Evolutionary conservation across 768 basidiomycete species (phyloP), one percentile per base, ranked within the genome.

Genomic region (Sutorius australiensis): DNA sequence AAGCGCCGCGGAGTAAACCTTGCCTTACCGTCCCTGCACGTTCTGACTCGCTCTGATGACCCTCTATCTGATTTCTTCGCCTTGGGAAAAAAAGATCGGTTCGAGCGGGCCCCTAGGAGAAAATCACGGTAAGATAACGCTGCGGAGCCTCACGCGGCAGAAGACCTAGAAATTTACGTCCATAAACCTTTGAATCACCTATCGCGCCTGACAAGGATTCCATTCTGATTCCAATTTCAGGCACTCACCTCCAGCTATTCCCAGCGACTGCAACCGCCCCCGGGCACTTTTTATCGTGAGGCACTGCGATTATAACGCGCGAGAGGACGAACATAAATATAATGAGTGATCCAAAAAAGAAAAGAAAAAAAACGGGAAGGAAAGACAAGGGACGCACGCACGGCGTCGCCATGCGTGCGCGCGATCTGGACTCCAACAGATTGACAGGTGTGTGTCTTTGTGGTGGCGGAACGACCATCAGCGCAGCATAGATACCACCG

Each of bases 121-220:
- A 47, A 34, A 39, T 16, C 24, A 47, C 8, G 42, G 16, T 6
- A 30, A 11, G 59, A 53, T 40, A 55, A 33, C 42, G 52, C 21
- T 17, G 21, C 12, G 16, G 32, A 44, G n/a, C 30, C 37, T 65
- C 58, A 62, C 66, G 58, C 51, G 57, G 58, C 48, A 42, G 50
- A 58, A 54, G 46, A 49, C 52, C 34, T 13, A 21, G 16, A 11
- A 33, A 9, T 46, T 45, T 36, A 19, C 1, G 7, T 17, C 34
- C 34, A 36, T n/a, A 17, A 28, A 28, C 34, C 7, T 28, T 37
- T 28, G 27, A 13, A 36, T 38, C 38, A 41, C 28, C 34, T 52
- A 56, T 55, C 54, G 36, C 55, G 48, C 66, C 55, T 48, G 14
- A 51, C 34, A 39, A 52, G 40, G 53, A 55, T 46, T 46, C 42